Evolutionary conservation across 2,329 filamentous ascomycete genomes (phyloP).

Genomic region (Amauroascus niger): DNA sequence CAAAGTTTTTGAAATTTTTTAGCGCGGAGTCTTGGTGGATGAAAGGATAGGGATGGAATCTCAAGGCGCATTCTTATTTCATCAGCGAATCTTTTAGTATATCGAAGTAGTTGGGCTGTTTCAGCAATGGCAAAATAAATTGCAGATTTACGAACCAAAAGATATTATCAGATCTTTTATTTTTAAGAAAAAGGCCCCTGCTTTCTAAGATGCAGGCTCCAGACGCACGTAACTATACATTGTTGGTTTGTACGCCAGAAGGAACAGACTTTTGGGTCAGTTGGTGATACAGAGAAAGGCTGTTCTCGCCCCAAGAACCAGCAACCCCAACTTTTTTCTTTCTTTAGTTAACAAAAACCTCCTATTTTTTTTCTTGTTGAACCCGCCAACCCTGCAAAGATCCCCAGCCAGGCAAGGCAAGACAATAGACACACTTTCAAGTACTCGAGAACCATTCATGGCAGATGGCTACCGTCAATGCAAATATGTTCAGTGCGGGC

Average conservation of each 20-base stretch:
- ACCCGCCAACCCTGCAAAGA: neutral
- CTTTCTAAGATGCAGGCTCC: too few species aligned
- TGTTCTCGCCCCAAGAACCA: neutral
- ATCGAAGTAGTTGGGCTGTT: neutral
- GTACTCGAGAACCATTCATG: neutral
- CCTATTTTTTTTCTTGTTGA: too few species aligned
- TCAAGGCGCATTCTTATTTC: neutral
- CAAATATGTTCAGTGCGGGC: slow-evolving; percentile 33
- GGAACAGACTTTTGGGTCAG: too few species aligned
- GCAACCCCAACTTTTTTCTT: neutral
- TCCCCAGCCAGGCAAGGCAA: too few species aligned
- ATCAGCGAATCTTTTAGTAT: too few species aligned
- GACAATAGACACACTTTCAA: neutral
- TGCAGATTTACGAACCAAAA: too few species aligned
- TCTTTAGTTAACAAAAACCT: too few species aligned
- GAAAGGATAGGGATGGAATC: neutral
- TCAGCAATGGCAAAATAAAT: neutral
- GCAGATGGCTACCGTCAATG: slow-evolving; percentile 34
- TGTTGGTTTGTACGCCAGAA: too few species aligned
- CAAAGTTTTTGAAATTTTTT: slow-evolving; percentile 1
- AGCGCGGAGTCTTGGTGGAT: slow-evolving; percentile 7
- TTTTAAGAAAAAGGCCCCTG: too few species aligned
- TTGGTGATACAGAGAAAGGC: neutral
- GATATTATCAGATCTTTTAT: too few species aligned
- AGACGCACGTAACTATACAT: too few species aligned